phyloP scores from a whole-genome alignment of 2,329 filamentous ascomycete species.

The Massarina eburnea region DNA sequence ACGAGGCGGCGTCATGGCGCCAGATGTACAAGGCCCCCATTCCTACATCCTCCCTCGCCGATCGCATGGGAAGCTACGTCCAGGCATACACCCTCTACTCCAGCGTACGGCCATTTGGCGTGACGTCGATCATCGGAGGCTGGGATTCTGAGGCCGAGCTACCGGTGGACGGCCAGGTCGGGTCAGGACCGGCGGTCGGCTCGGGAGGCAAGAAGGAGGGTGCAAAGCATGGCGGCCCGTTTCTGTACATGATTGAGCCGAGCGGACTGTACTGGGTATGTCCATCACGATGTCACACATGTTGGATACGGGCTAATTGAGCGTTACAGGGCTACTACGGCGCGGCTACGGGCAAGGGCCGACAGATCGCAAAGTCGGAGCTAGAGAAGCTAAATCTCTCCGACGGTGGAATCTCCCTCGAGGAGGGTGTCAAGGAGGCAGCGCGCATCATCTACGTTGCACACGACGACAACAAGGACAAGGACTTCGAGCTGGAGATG shows the following conservation, averaged over 20 bases:
- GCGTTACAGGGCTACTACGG: constrained; percentile 85
- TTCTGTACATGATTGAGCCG: constrained; percentile 98
- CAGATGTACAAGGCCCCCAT: constrained; percentile 94
- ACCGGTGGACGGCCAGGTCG: constrained; percentile 88
- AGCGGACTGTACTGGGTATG: constrained; percentile 89
- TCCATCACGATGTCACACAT: not conserved
- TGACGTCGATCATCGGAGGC: constrained; percentile 90
- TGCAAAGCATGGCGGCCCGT: constrained; percentile 82
- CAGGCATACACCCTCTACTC: constrained; percentile 98
- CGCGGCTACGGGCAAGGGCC: constrained; percentile 93
- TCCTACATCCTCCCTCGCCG: constrained; percentile 81
- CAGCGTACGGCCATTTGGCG: constrained; percentile 93
- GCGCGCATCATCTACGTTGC: constrained; percentile 96
- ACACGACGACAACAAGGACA: constrained; percentile 99
- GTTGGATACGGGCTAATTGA: constrained; percentile 7
- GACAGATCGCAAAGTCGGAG: constrained; percentile 96
- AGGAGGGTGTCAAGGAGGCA: constrained; percentile 92
- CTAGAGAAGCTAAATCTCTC: constrained; percentile 94
- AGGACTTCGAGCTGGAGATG: constrained; percentile 99
- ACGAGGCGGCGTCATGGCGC: constrained; percentile 91
- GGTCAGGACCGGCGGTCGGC: constrained; percentile 74
- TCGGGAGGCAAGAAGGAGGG: constrained; percentile 78
- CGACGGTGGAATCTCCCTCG: constrained; percentile 72
- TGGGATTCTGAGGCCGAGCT: constrained; percentile 88
- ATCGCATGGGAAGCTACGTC: constrained; percentile 92